phyloP scores from a whole-genome alignment of 768 basidiomycete species.

The Lactarius sanguifluus region DNA sequence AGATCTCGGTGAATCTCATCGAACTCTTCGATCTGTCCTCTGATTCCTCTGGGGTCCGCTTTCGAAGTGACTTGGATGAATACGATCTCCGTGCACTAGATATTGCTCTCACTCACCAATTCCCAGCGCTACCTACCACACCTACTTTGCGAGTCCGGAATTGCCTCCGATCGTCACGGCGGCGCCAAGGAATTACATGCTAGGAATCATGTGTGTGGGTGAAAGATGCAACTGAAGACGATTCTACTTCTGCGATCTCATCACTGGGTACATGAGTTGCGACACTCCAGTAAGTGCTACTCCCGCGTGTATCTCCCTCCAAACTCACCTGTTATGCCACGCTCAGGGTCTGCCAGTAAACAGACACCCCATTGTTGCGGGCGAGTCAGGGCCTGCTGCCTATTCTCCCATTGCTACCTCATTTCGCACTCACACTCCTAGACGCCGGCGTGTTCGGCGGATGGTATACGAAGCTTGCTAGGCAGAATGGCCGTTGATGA shows the following conservation, averaged over 20 bases:
- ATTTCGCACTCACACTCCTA: conserved; percentile 3
- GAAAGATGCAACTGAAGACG: conserved; percentile 50
- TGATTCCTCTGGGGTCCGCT: neutral
- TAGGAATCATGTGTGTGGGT: conserved; percentile 33
- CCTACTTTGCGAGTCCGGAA: conserved; percentile 50
- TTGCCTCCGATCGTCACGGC: conserved; percentile 54
- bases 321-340: neutral
- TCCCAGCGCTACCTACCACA: conserved; percentile 62
- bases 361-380: conserved; percentile 66
- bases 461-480: conserved; percentile 46
- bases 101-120: conserved; percentile 2
- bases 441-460: conserved; percentile 61
- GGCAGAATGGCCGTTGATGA: conserved; percentile 73
- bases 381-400: conserved; percentile 59
- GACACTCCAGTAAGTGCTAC: conserved; percentile 60
- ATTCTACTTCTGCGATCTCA: conserved; percentile 64
- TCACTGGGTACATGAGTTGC: conserved; percentile 79
- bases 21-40: conserved; percentile 22
- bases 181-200: conserved; percentile 52
- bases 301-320: neutral
- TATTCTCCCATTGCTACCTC: neutral
- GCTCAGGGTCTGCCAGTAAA: conserved; percentile 64
- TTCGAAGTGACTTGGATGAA: conserved; percentile 65
- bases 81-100: conserved; percentile 33
- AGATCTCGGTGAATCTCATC: conserved; percentile 9